Evolutionary conservation across 2,329 filamentous ascomycete genomes (phyloP), one percentile per base, ranked within the genome.

Genomic region (Herpotrichia juniperi): DNA sequence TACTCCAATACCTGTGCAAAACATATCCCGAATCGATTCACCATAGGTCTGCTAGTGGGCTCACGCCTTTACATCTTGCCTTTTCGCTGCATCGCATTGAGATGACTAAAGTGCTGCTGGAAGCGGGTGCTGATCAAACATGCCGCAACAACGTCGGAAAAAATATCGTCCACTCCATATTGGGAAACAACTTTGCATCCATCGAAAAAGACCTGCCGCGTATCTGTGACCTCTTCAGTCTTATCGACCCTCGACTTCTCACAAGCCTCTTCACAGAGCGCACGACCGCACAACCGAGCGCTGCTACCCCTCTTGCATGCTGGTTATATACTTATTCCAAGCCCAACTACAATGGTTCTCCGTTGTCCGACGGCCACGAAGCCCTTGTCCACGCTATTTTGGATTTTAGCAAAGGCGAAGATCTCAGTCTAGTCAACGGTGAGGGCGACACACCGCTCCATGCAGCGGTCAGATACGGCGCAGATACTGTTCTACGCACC

Each of bases 61-160:
- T 81, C 45, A 93, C 89, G 0, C 89, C 91, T 1, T 78, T 96
- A 1, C 80, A 86, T 50, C 68, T 90, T 9, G 89, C 90, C 1
- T 87, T 86, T 54, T 73, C 78, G 2, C 73, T 83, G 2, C 80
- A 82, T 10, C 80, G 82, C 16, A 61, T 79, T 14, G 75, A 84
- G 1, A 81, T 82, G 17, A 81, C 82, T 14, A 82, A 84, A 62
- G 76, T 84, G 0, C 79, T 96, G 31, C 79, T 93, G 46, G 76
- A 81, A 1, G 83, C 82, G 22, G 89, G 88, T 2, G 89, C 89
- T 2, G 85, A 94, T 64, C 87, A 90, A 64, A 83, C 84, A 1
- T 75, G 75, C 26, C 86, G 86, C 21, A 87, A 90, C 64, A 74
- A 74, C 10, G 67, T 74, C 3, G 84, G 85, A 10, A 79, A 83